A percentile compares a stretch with the other conserved stretches of the same genome.
phyloP scores from a whole-genome alignment of 176 grass and related monocot genomes.

The Sorghum bicolor region DNA sequence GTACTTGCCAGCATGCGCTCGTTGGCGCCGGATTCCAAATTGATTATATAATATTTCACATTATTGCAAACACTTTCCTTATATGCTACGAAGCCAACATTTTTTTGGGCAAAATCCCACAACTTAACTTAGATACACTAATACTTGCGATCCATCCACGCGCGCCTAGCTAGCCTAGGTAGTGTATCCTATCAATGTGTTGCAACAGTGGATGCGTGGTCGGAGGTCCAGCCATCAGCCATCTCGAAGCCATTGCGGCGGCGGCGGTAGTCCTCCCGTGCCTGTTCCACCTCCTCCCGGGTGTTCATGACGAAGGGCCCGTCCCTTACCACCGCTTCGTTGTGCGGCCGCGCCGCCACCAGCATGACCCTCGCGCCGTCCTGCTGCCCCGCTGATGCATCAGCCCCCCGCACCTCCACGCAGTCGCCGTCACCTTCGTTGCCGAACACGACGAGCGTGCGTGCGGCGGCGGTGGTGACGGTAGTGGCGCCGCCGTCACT shows the following conservation, averaged over 20 bases:
- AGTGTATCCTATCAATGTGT: not conserved
- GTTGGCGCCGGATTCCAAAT: too few relatives aligned
- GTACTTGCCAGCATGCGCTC: too few relatives aligned
- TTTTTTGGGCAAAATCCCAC: not conserved
- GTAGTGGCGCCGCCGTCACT: not conserved
- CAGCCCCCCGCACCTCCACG: constrained; percentile 24
- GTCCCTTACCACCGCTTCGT: constrained; percentile 53
- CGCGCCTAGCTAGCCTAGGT: not conserved
- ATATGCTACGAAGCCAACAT: not conserved
- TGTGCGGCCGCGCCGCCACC: constrained; percentile 57
- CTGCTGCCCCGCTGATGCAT: not conserved
- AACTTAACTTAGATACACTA: not conserved
- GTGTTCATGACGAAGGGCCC: constrained; percentile 88
- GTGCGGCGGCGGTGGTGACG: not conserved
- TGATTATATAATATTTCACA: too few relatives aligned
- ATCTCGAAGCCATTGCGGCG: constrained; percentile 74
- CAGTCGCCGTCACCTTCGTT: constrained; percentile 34
- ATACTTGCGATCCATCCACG: not conserved
- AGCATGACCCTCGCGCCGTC: constrained; percentile 39
- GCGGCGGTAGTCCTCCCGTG: constrained; percentile 54
- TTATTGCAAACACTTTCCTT: too few relatives aligned
- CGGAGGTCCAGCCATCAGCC: constrained; percentile 53
- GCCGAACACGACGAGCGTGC: constrained; percentile 57
- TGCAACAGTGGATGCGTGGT: not conserved
- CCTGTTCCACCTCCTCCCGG: constrained; percentile 56